Percentiles rank a stretch among this genome's conserved stretches.
Evolutionary conservation across 768 basidiomycete genomes (phyloP).

Genomic region (Dentipellis fragilis): DNA sequence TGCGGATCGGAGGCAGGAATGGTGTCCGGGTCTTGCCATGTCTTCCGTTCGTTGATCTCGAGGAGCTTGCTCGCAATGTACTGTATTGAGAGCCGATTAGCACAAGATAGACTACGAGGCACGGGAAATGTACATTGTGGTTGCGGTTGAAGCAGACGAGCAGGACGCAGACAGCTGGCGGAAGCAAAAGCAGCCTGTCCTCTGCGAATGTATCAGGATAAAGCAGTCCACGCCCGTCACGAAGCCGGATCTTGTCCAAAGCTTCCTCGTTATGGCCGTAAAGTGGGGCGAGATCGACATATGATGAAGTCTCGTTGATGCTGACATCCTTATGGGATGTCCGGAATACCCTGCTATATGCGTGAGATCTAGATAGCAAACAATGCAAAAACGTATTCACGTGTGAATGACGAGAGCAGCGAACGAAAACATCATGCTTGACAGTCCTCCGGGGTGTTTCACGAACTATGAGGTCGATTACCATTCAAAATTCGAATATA

Average conservation of each 20-base stretch:
- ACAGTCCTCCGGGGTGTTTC: constrained; percentile 70
- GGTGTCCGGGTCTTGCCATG: constrained; percentile 43
- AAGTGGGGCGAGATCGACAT: constrained; percentile 75
- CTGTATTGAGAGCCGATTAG: constrained; percentile 25
- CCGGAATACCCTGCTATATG: constrained; percentile 59
- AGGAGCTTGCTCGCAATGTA: constrained; percentile 71
- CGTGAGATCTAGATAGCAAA: background rate
- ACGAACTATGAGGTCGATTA: constrained; percentile 38
- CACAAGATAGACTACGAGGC: background rate
- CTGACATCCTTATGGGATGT: constrained; percentile 56
- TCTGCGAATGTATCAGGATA: constrained; percentile 71
- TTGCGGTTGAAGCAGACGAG: constrained; percentile 86
- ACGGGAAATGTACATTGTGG: constrained; percentile 53
- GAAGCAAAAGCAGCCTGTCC: constrained; percentile 68
- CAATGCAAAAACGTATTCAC: constrained; percentile 22
- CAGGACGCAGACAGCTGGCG: constrained; percentile 64
- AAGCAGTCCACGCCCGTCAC: constrained; percentile 57
- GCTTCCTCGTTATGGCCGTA: constrained; percentile 65
- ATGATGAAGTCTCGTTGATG: constrained; percentile 81
- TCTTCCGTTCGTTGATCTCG: constrained; percentile 72
- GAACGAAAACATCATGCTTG: constrained; percentile 72
- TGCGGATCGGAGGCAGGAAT: constrained; percentile 22
- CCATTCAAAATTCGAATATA: background rate
- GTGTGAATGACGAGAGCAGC: constrained; percentile 77
- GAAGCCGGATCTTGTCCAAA: constrained; percentile 45